Conservation (phyloP, 192 early-diverging fungal species). For the Endogone sp. region DNA sequence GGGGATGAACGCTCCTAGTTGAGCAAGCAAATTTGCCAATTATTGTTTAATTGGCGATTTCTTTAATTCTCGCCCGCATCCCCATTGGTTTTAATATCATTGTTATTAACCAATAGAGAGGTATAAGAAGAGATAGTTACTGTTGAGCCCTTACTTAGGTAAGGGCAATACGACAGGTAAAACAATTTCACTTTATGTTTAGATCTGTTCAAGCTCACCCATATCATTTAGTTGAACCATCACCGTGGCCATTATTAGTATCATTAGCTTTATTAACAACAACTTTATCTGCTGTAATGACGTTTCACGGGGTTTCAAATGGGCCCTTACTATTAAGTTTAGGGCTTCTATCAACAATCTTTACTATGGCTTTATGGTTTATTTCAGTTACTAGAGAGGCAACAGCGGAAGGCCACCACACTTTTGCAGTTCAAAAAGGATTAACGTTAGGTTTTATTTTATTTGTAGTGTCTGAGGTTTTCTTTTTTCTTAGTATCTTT, state of each 20-base stretch:
- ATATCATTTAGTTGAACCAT: constrained; percentile 31
- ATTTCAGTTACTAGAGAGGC: constrained; percentile 7
- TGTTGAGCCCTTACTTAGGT: neutral
- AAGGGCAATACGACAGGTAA: neutral
- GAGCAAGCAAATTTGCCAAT: too few species aligned
- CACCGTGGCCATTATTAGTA: constrained; percentile 28
- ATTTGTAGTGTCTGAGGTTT: constrained; percentile 10
- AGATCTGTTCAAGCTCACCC: constrained; percentile 22
- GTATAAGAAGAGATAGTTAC: neutral
- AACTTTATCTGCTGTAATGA: constrained; percentile 12
- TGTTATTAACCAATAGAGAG: too few species aligned
- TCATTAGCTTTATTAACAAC: constrained; percentile 20
- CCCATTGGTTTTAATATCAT: too few species aligned
- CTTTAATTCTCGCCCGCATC: too few species aligned
- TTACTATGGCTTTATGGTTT: constrained; percentile 7
- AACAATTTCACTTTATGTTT: constrained; percentile 10
- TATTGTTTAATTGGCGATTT: too few species aligned
- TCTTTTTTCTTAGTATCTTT: constrained; percentile 14
- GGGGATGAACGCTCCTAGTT: too few species aligned
- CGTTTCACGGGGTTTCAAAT: constrained; percentile 7
- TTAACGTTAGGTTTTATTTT: constrained; percentile 6
- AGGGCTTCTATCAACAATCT: constrained; percentile 2
- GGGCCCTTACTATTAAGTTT: constrained; percentile 7
- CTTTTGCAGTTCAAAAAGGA: constrained; percentile 5
- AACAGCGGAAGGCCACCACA: constrained; percentile 8